Percentiles rank a stretch among this genome's conserved stretches.
These are phyloP conservation scores for Blastocystis sp. DNA, from an alignment of 352 stramenopile genomes.

Conservation along the genomic window DNA sequence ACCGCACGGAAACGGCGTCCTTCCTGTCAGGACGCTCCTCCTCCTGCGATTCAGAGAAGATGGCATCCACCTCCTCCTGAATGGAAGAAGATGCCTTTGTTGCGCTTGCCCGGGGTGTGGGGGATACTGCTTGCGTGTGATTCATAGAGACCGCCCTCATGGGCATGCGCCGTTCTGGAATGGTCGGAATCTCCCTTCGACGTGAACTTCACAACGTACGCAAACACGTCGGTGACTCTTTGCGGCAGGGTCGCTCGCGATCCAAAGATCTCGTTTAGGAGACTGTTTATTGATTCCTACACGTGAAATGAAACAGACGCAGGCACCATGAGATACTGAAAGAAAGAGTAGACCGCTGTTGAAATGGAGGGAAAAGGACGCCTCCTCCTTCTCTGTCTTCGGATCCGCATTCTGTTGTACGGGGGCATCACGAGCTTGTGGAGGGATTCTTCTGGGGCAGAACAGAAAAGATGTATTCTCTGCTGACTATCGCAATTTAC, in stretches of 20 bases:
- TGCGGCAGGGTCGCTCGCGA: slow-evolving; percentile 18
- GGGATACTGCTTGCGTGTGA: neutral
- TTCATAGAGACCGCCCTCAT: neutral
- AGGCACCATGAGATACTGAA: slow-evolving; percentile 4
- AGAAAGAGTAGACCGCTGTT: neutral
- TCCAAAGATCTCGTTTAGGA: slow-evolving; percentile 63
- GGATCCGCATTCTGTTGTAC: too few species aligned
- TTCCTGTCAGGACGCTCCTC: neutral
- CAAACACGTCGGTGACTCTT: slow-evolving; percentile 17
- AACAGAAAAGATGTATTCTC: slow-evolving; percentile 22
- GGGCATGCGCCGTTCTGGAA: slow-evolving; percentile 3
- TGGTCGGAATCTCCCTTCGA: slow-evolving; percentile 28
- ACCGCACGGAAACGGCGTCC: neutral
- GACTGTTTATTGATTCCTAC: slow-evolving; percentile 54
- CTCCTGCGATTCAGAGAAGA: slow-evolving; percentile 20
- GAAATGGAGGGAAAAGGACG: slow-evolving; percentile 56
- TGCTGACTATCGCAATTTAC: slow-evolving; percentile 42
- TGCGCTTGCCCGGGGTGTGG: neutral
- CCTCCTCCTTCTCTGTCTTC: too few species aligned
- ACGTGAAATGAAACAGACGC: neutral
- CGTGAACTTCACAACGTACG: neutral
- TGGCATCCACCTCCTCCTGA: neutral
- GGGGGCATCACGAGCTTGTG: too few species aligned
- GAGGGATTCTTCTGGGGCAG: too few species aligned
- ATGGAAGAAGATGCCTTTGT: neutral